phyloP scores from a whole-genome alignment of 176 grass and related monocot species.

The Zoysia japonica region DNA sequence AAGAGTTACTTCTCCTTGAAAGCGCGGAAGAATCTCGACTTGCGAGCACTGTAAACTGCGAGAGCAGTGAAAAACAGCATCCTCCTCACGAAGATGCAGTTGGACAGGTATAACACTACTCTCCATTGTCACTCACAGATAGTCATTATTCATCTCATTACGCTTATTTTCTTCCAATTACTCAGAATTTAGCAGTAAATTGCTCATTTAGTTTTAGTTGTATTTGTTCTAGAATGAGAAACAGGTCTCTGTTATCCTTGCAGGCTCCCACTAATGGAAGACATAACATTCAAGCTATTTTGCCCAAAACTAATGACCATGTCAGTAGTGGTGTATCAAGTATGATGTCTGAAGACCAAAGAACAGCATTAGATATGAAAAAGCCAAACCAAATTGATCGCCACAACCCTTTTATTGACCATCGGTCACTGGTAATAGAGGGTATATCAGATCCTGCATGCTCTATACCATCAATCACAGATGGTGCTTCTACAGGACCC shows the following conservation, averaged over 20 bases:
- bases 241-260: conserved; percentile 24
- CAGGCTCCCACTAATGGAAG: conserved; percentile 41
- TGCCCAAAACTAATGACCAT: conserved; percentile 25
- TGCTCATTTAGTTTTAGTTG: neutral
- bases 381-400: conserved; percentile 18
- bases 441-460: conserved; percentile 16
- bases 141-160: neutral
- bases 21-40: conserved; percentile 44
- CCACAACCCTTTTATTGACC: conserved; percentile 31
- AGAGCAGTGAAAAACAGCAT: conserved; percentile 36
- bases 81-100: conserved; percentile 26
- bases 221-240: conserved; percentile 11
- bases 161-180: neutral
- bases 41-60: conserved; percentile 17
- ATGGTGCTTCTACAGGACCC: conserved; percentile 30
- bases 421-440: conserved; percentile 12
- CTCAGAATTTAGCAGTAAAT: neutral
- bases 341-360: conserved; percentile 23
- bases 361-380: conserved; percentile 14
- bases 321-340: conserved; percentile 29
- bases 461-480: conserved; percentile 14
- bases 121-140: neutral
- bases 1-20: conserved; percentile 57
- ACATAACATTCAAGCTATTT: conserved; percentile 24
- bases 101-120: conserved; percentile 45